phyloP scores from a whole-genome alignment of 2,329 filamentous ascomycete genomes.

The Stagonosporopsis cucurbitacearum region DNA sequence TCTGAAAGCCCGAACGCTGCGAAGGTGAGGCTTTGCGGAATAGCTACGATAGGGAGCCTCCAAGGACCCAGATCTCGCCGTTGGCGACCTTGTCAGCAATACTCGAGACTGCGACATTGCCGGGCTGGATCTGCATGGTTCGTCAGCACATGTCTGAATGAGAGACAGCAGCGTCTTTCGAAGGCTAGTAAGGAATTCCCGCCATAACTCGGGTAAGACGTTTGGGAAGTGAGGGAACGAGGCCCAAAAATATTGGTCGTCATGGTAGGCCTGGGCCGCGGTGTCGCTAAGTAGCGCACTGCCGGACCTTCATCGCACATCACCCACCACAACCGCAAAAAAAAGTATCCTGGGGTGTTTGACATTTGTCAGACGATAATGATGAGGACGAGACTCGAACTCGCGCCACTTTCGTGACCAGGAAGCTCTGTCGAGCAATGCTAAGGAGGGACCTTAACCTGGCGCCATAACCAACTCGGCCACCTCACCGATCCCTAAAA shows the following conservation, averaged over 20 bases:
- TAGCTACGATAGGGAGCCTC: constrained; percentile 57
- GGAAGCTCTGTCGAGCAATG: constrained; percentile 31
- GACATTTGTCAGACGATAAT: constrained; percentile 37
- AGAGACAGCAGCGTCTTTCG: background rate
- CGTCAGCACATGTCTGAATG: constrained; percentile 15
- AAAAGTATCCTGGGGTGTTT: constrained; percentile 35
- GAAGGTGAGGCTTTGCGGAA: background rate
- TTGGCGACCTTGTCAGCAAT: constrained; percentile 81
- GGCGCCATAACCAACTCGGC: constrained; percentile 43
- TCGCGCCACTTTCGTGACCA: constrained; percentile 51
- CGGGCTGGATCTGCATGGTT: constrained; percentile 71
- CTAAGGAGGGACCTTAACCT: constrained; percentile 39
- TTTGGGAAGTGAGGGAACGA: background rate
- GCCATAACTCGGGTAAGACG: background rate
- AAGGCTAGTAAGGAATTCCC: background rate
- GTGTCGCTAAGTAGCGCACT: constrained; percentile 15
- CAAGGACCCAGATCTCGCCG: constrained; percentile 84
- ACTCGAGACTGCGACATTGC: constrained; percentile 75
- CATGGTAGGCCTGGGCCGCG: constrained; percentile 1
- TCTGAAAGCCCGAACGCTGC: background rate
- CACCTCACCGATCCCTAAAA: constrained; percentile 13
- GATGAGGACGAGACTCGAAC: too few relatives aligned
- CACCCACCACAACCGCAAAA: constrained; percentile 23
- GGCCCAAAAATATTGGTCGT: background rate
- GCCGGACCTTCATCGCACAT: constrained; percentile 9